phyloP scores from a whole-genome alignment of 495 filamentous ascomycete species.

The Staphylotrichum longicolle region DNA sequence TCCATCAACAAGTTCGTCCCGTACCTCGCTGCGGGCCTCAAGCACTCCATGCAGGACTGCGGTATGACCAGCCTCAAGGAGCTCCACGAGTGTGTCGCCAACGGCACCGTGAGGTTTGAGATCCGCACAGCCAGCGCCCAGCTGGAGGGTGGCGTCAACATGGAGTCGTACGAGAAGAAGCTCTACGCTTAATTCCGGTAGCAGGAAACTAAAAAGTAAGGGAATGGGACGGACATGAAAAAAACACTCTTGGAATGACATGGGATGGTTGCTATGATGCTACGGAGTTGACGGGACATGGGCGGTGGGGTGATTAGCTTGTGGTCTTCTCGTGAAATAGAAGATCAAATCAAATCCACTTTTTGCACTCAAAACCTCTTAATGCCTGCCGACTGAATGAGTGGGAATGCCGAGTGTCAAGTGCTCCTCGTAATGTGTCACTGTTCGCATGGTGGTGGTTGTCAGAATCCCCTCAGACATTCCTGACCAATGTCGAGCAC shows the following conservation, averaged over 20 bases:
- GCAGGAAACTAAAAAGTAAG: constrained; percentile 12
- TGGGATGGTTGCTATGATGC: constrained; percentile 12
- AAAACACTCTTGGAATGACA: background rate
- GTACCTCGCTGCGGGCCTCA: constrained; percentile 90
- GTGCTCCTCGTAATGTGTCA: no score
- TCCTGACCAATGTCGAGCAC: no score
- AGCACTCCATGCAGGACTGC: constrained; percentile 96
- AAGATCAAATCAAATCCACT: constrained; percentile 2
- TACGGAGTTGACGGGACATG: constrained; percentile 17
- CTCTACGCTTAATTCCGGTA: constrained; percentile 70
- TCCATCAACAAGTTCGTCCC: constrained; percentile 93
- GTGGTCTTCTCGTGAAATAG: constrained; percentile 9
- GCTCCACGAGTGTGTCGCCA: constrained; percentile 70
- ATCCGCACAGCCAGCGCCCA: constrained; percentile 89
- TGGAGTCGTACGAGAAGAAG: constrained; percentile 99
- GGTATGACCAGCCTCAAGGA: constrained; percentile 73
- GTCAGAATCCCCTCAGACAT: no score
- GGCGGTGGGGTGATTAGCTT: background rate
- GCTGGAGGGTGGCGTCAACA: constrained; percentile 92
- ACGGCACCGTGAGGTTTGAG: constrained; percentile 87
- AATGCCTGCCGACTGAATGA: background rate
- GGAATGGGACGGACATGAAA: background rate
- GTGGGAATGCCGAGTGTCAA: background rate
- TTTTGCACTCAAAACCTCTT: background rate
- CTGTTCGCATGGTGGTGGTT: no score